Conservation (phyloP, 2,329 filamentous ascomycete genomes). For the Thielaviopsis ethacetica region DNA sequence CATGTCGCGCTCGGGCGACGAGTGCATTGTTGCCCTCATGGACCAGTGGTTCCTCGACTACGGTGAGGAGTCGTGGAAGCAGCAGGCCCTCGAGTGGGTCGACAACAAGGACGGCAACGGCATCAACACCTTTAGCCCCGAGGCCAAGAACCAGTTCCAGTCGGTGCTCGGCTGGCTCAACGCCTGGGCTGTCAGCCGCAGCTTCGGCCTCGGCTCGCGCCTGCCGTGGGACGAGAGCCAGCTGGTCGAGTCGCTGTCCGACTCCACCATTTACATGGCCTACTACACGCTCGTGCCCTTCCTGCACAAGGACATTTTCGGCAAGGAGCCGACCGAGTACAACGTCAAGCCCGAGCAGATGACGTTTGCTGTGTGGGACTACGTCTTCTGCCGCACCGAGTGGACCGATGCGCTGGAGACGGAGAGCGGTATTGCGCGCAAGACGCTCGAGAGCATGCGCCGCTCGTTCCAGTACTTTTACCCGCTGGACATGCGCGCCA, state of each 20-base stretch:
- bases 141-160: conserved; percentile 67
- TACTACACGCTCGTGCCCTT: conserved; percentile 51
- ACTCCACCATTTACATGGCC: conserved; percentile 84
- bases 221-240: conserved; percentile 86
- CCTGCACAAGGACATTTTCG: conserved; percentile 77
- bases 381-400: conserved; percentile 68
- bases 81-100: conserved; percentile 56
- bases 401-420: conserved; percentile 46
- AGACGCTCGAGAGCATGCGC: conserved; percentile 62
- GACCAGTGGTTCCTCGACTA: conserved; percentile 99
- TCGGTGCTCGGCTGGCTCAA: conserved; percentile 82
- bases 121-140: conserved; percentile 64
- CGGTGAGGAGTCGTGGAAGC: conserved; percentile 75
- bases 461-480: conserved; percentile 97
- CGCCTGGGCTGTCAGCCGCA: conserved; percentile 87
- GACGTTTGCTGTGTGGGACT: conserved; percentile 93
- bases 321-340: conserved; percentile 50
- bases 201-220: conserved; percentile 83
- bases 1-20: conserved; percentile 74
- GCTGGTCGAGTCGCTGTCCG: conserved; percentile 80
- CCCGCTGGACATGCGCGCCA: conserved; percentile 73
- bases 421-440: conserved; percentile 55
- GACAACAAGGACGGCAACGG: conserved; percentile 47
- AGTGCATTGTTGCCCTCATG: conserved; percentile 82
- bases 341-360: conserved; percentile 70